Evolutionary conservation across 306 rosid genomes (phyloP).

Genomic region (Pachyrhizus erosus): DNA sequence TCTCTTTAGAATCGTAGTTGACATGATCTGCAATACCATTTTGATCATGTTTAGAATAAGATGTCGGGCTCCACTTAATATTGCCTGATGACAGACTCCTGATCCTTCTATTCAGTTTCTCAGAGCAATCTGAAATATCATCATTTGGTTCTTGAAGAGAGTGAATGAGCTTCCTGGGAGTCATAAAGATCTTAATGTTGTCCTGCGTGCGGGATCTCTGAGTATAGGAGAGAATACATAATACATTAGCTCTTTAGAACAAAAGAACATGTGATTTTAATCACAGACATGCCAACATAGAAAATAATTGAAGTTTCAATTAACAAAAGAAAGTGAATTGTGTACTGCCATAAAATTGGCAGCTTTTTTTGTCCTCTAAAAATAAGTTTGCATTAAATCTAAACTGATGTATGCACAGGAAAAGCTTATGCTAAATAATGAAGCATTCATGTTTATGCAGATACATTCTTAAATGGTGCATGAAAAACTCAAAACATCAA

Average conservation of each 20-base stretch:
- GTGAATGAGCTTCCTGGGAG: slow-evolving; percentile 81
- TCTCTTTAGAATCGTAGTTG: slow-evolving; percentile 45
- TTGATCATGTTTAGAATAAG: slow-evolving; percentile 51
- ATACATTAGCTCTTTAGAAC: slow-evolving; percentile 20
- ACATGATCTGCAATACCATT: slow-evolving; percentile 38
- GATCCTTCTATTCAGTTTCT: slow-evolving; percentile 47
- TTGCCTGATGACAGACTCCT: slow-evolving; percentile 65
- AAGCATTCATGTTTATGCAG: slow-evolving; percentile 10
- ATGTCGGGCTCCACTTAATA: slow-evolving; percentile 60
- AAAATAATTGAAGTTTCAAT: slow-evolving; percentile 29
- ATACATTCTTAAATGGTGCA: background rate
- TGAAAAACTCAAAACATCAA: background rate
- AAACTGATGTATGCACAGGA: slow-evolving; percentile 1
- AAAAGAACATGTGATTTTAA: slow-evolving; percentile 10
- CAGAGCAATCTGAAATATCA: slow-evolving; percentile 53
- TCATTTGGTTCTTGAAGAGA: slow-evolving; percentile 73
- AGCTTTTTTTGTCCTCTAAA: background rate
- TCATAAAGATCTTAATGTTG: slow-evolving; percentile 52
- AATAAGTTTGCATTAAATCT: background rate
- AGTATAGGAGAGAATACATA: slow-evolving; percentile 30
- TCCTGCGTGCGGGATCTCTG: slow-evolving; percentile 65
- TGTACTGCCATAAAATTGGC: slow-evolving; percentile 14
- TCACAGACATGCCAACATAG: background rate
- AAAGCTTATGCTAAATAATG: background rate
- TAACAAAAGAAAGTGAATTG: slow-evolving; percentile 10